These are phyloP conservation scores for Kwoniella newhampshirensis DNA, from an alignment of 768 basidiomycete species.

Conservation along the genomic window DNA sequence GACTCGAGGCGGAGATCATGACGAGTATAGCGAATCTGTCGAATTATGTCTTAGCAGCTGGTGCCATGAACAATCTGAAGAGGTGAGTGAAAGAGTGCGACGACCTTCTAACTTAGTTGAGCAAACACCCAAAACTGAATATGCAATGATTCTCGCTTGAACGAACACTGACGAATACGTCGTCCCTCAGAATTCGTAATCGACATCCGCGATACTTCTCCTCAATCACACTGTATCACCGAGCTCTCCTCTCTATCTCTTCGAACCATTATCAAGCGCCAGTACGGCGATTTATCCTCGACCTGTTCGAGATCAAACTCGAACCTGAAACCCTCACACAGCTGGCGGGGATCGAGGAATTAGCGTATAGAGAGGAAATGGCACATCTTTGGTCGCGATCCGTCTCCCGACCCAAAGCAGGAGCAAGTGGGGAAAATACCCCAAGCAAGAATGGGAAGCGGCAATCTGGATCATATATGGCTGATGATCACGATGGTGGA, in stretches of 20 bases:
- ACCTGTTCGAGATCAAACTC: slow-evolving; percentile 83
- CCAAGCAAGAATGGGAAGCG: too few relatives aligned
- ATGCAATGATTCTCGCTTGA: too few relatives aligned
- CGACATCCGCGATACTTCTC: slow-evolving; percentile 69
- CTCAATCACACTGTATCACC: slow-evolving; percentile 75
- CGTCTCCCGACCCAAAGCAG: too few relatives aligned
- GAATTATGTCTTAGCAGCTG: slow-evolving; percentile 93
- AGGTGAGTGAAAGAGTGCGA: slow-evolving; percentile 58
- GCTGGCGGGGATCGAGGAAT: slow-evolving; percentile 9
- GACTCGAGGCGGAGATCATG: slow-evolving; percentile 77
- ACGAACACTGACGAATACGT: background rate
- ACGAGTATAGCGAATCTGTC: slow-evolving; percentile 88
- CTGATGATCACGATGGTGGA: too few relatives aligned
- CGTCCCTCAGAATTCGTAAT: slow-evolving; percentile 34
- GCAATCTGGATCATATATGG: background rate
- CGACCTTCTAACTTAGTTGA: too few relatives aligned
- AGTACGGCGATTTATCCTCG: slow-evolving; percentile 86
- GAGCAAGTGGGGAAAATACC: too few relatives aligned
- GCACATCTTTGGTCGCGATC: background rate
- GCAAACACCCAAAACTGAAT: too few relatives aligned
- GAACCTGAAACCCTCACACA: slow-evolving; percentile 28
- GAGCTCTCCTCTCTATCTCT: slow-evolving; percentile 82
- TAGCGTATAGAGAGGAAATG: background rate
- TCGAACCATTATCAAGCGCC: slow-evolving; percentile 86
- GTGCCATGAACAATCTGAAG: slow-evolving; percentile 84